Evolutionary conservation across 176 grass and related monocot genomes (phyloP).

Genomic region (Canna indica): DNA sequence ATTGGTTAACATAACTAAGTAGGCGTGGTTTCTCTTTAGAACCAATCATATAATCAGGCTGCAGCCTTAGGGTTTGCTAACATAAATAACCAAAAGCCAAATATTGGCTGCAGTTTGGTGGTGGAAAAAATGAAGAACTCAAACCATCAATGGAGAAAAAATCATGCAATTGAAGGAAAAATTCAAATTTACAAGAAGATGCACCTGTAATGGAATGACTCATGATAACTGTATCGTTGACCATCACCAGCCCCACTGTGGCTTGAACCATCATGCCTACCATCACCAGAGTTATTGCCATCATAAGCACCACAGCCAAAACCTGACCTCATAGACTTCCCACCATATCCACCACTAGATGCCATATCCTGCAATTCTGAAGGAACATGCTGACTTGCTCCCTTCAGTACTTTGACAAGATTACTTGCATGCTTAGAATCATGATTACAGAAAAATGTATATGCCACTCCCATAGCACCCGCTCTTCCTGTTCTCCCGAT

Average conservation of each 20-base stretch:
- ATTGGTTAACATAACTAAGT: no score
- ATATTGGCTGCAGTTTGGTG: no score
- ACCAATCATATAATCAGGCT: no score
- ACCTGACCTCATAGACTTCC: constrained; percentile 42
- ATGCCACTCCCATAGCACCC: constrained; percentile 65
- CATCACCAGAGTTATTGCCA: not conserved
- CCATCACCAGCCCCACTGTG: constrained; percentile 1
- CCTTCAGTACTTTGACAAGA: constrained; percentile 87
- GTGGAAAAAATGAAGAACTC: no score
- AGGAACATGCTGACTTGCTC: constrained; percentile 57
- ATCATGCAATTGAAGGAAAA: no score
- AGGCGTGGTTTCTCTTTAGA: no score
- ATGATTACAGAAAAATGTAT: constrained; percentile 84
- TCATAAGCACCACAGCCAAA: constrained; percentile 2
- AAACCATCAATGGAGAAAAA: no score
- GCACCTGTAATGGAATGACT: not conserved
- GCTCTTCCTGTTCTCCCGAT: constrained; percentile 95
- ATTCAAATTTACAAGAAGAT: not conserved
- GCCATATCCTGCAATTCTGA: constrained; percentile 55
- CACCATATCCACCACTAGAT: constrained; percentile 63
- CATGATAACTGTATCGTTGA: not conserved
- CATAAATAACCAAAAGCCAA: no score
- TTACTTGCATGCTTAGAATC: constrained; percentile 76
- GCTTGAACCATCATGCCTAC: not conserved
- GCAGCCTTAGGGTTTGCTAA: no score